Percentiles rank a stretch among this genome's conserved stretches.
These are phyloP conservation scores for Microthyrium microscopicum DNA, from an alignment of 2,329 filamentous ascomycete genomes.

Conservation along the genomic window DNA sequence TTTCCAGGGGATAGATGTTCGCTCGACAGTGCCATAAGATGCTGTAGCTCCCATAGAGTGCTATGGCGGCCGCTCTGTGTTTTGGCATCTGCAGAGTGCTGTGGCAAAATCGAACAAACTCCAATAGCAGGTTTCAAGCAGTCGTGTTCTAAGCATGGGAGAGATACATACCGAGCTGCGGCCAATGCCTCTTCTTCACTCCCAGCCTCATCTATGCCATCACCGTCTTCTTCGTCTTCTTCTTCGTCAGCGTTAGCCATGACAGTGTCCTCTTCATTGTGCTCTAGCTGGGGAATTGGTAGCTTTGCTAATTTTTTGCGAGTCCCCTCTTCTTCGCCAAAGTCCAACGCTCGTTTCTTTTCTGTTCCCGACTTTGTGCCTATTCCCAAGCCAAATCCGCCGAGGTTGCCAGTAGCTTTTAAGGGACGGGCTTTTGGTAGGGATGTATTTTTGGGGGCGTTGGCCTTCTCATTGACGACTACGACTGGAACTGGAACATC, in stretches of 20 bases:
- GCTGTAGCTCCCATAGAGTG: too few species aligned
- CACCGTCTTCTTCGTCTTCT: too few species aligned
- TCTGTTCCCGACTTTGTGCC: slow-evolving; percentile 49
- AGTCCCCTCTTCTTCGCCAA: slow-evolving; percentile 76
- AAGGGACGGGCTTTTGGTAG: background rate
- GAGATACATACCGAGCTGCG: slow-evolving; percentile 55
- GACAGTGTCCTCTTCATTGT: slow-evolving; percentile 29
- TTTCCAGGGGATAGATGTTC: too few species aligned
- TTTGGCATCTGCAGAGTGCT: too few species aligned
- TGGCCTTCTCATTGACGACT: too few species aligned
- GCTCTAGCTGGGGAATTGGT: slow-evolving; percentile 55
- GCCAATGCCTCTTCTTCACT: slow-evolving; percentile 81
- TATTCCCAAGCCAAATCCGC: slow-evolving; percentile 66
- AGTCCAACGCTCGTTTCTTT: slow-evolving; percentile 59
- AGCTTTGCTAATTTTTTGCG: slow-evolving; percentile 84
- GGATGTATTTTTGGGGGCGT: background rate
- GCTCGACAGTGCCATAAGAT: too few species aligned
- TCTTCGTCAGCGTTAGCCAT: slow-evolving; percentile 33
- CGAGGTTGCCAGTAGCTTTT: slow-evolving; percentile 48
- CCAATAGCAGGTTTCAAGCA: too few species aligned
- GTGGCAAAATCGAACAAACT: too few species aligned
- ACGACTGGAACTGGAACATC: slow-evolving; percentile 34
- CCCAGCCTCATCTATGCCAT: slow-evolving; percentile 58
- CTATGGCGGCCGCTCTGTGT: too few species aligned
- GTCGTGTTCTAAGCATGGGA: too few species aligned